Evolutionary conservation across 306 rosid species (phyloP).

Genomic region (Oemleria cerasiformis): DNA sequence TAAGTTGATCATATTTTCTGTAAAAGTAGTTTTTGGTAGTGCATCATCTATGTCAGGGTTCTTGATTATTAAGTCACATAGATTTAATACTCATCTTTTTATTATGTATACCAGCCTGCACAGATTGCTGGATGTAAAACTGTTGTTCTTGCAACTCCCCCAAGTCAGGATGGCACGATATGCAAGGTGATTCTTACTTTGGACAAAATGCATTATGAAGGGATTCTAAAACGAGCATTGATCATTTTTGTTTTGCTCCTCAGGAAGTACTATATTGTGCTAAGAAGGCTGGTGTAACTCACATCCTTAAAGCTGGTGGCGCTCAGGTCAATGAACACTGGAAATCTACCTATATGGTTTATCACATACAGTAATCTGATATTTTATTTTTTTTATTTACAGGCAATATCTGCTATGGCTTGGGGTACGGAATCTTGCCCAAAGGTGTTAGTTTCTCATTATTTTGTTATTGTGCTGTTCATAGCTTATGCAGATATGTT

Average conservation of each 20-base stretch:
- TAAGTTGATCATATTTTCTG: slow-evolving; percentile 45
- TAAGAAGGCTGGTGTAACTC: slow-evolving; percentile 96
- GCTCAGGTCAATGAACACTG: slow-evolving; percentile 72
- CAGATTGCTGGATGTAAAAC: slow-evolving; percentile 95
- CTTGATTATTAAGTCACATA: background rate
- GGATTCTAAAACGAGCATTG: slow-evolving; percentile 17
- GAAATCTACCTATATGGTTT: slow-evolving; percentile 1
- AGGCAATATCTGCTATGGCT: slow-evolving; percentile 98
- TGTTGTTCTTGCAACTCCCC: slow-evolving; percentile 93
- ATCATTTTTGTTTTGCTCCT: slow-evolving; percentile 22
- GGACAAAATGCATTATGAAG: slow-evolving; percentile 10
- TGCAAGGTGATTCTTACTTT: slow-evolving; percentile 66
- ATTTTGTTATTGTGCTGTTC: background rate
- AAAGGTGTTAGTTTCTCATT: slow-evolving; percentile 51
- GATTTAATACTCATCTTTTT: slow-evolving; percentile 27
- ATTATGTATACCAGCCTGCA: slow-evolving; percentile 64
- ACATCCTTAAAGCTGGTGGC: slow-evolving; percentile 98
- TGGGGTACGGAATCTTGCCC: slow-evolving; percentile 99
- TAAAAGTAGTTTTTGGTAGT: background rate
- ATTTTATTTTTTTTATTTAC: slow-evolving; percentile 19
- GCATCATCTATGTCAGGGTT: background rate
- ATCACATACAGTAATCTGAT: slow-evolving; percentile 3
- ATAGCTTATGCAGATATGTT: background rate
- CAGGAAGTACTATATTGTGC: slow-evolving; percentile 98
- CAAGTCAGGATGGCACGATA: slow-evolving; percentile 71